Percentiles rank a stretch among this genome's conserved stretches.
Conservation (phyloP, 164 flowering plant species). For the Nelumbo lutea region DNA sequence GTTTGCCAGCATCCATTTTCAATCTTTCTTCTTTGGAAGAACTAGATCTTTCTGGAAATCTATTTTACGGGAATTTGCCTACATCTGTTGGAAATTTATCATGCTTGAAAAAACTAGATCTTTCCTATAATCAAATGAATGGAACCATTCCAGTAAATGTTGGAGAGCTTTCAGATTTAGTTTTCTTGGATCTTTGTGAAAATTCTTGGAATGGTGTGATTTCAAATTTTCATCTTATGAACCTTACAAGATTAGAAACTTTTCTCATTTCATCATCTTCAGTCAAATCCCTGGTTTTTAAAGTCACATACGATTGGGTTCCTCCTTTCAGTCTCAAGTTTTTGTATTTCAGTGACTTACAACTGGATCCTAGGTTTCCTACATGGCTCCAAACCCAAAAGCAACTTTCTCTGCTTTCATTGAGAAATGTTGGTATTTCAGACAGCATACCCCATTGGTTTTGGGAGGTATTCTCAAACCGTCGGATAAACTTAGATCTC, state of each 20-base stretch:
- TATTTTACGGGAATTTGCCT: constrained; percentile 14
- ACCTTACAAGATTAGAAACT: background rate
- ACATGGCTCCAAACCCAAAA: constrained; percentile 13
- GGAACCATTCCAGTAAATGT: constrained; percentile 22
- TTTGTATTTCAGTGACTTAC: background rate
- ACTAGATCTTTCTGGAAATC: constrained; percentile 14
- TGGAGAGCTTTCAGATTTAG: constrained; percentile 15
- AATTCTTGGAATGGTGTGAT: constrained; percentile 16
- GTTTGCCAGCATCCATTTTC: constrained; percentile 18
- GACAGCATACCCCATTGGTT: constrained; percentile 16
- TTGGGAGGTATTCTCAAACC: background rate
- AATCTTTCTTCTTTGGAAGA: constrained; percentile 4
- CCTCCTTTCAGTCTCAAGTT: constrained; percentile 7
- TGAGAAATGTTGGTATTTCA: constrained; percentile 5
- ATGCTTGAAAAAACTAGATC: constrained; percentile 4
- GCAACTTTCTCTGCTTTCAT: background rate
- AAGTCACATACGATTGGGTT: constrained; percentile 6
- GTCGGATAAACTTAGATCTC: background rate
- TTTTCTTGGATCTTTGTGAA: background rate
- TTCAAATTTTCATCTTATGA: constrained; percentile 6
- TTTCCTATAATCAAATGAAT: constrained; percentile 9
- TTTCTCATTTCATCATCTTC: background rate
- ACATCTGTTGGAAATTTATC: constrained; percentile 13
- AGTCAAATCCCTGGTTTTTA: background rate
- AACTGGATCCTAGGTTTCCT: constrained; percentile 12